Conservation (phyloP, 2,329 filamentous ascomycete species). For the Arachnopeziza araneosa region DNA sequence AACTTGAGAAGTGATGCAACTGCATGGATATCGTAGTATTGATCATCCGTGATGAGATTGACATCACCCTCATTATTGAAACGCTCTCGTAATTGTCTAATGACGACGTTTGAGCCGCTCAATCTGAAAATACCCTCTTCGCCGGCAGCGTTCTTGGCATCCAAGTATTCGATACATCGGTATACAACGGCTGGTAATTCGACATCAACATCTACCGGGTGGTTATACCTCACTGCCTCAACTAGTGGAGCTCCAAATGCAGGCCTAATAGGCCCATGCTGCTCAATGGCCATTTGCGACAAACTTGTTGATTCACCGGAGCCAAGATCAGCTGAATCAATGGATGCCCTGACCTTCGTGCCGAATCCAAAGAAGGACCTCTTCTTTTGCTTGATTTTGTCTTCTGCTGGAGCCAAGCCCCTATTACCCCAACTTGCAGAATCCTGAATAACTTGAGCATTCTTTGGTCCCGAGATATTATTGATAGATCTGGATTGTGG, state of each 20-base stretch:
- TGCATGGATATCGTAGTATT: constrained; percentile 93
- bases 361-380: constrained; percentile 68
- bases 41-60: constrained; percentile 73
- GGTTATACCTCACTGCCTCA: constrained; percentile 79
- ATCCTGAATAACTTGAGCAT: constrained; percentile 79
- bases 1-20: constrained; percentile 91
- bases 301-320: constrained; percentile 42
- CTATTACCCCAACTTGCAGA: constrained; percentile 82
- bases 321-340: constrained; percentile 53
- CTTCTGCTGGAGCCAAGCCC: constrained; percentile 51
- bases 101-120: constrained; percentile 93
- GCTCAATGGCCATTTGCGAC: constrained; percentile 38
- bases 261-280: constrained; percentile 53
- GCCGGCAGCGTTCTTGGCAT: constrained; percentile 69
- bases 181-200: constrained; percentile 90
- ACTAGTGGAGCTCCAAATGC: constrained; percentile 82
- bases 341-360: constrained; percentile 52
- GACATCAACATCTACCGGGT: constrained; percentile 65
- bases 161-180: constrained; percentile 89
- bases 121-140: constrained; percentile 97
- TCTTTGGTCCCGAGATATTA: constrained; percentile 78
- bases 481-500: constrained; percentile 36
- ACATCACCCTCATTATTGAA: constrained; percentile 94
- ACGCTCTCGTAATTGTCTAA: constrained; percentile 82
- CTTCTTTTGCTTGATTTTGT: constrained; percentile 75